Base-by-base conservation (phyloP, 2,329 filamentous ascomycete species). In the Ascochyta pisi region DNA sequence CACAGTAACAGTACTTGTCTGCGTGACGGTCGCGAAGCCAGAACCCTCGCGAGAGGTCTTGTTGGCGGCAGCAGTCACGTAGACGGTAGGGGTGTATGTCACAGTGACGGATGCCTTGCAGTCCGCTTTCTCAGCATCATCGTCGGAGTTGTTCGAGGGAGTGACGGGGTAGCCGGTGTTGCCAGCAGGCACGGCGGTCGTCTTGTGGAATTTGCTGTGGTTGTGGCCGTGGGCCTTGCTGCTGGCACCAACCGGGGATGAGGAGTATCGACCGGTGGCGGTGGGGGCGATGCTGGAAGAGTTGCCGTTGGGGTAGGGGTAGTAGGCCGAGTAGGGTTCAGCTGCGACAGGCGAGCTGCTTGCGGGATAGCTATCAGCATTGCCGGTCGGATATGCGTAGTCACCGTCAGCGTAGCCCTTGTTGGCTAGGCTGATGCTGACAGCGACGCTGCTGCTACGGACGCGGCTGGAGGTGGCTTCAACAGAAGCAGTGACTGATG, bases 11-110 rank as follows among this genome's bases (percentile, higher is more conserved):
- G 66, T 71, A 10, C 64, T 63, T 2, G 62, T 68, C 37, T 67
- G 46, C 2, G 68, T 73, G 5, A 71, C 33, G 5, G 66, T 71
- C 34, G 59, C 58, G 46, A 60, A 62, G 22, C 66, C 51, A 2
- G 62, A 59, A 26, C 44, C 53, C 6, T 49, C 24, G 16, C 41
- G 57, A 1, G 63, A 58, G 1, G 50, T 52, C 24, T 52, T 50
- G 40, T 48, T 44, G 15, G 44, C 53, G 6, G 58, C 53, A 24
- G 61, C 62, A 37, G 67, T 70, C 8, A 70, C 61, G 31, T 63
- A 64, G 48, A 70, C 50, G 19, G 69, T 71, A 12, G 67, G 67
- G 1, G 69, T 71, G 50, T 69, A 55, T 4, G 69, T 72, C 5
- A 73, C 57, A 22, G 62, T 64, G 15, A 67, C 57, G 4, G 66